Percentiles rank a stretch among this genome's conserved stretches.
These are phyloP conservation scores for Mycena sp. DNA, from an alignment of 1,284 basidiomycete species.

Conservation along the genomic window DNA sequence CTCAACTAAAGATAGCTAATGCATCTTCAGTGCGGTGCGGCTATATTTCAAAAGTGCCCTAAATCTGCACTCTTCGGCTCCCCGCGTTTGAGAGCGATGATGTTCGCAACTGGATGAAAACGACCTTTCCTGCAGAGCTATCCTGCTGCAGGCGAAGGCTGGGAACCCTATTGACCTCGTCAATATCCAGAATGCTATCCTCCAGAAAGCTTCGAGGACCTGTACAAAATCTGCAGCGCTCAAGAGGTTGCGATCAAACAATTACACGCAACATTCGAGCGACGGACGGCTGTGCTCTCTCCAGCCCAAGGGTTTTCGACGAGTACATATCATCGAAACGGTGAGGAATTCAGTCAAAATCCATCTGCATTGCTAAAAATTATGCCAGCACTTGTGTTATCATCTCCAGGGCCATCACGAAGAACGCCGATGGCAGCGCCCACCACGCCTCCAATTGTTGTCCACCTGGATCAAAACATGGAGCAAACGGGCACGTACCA, in stretches of 20 bases:
- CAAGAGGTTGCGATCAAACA: background rate
- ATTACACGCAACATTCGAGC: background rate
- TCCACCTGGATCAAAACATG: constrained; percentile 13
- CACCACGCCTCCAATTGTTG: background rate
- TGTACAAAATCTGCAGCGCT: background rate
- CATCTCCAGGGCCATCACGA: background rate
- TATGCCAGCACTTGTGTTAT: background rate
- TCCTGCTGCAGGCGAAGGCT: background rate
- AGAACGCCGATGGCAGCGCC: background rate
- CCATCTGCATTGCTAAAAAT: background rate
- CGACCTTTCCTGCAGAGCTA: background rate
- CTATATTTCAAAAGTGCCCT: constrained; percentile 13
- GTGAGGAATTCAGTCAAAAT: background rate
- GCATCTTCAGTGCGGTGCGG: constrained; percentile 9
- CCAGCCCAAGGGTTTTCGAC: constrained; percentile 6
- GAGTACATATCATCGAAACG: background rate
- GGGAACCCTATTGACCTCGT: background rate
- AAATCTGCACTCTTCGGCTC: constrained; percentile 16
- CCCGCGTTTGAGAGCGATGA: constrained; percentile 7
- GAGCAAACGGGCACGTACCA: constrained; percentile 11
- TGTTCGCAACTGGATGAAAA: constrained; percentile 23
- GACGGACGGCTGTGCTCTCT: constrained; percentile 5
- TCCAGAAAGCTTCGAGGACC: background rate
- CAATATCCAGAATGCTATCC: constrained; percentile 6
- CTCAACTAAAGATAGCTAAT: background rate